Conservation (phyloP, 768 basidiomycete species). For the Suillus sp. region DNA sequence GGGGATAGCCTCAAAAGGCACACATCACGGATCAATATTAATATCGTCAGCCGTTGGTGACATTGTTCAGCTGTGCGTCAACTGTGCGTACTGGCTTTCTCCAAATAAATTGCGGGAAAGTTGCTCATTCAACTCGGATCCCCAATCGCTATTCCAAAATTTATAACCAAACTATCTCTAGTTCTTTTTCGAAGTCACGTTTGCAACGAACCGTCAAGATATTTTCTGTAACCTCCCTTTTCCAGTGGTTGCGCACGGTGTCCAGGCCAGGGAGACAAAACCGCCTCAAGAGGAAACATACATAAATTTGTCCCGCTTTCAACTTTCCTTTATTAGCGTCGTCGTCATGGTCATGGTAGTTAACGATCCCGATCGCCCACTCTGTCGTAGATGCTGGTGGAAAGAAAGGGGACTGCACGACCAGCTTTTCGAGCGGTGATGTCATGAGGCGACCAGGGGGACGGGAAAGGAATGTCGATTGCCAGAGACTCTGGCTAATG, state of each 20-base stretch:
- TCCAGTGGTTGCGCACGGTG: conserved; percentile 3
- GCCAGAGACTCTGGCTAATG: background rate
- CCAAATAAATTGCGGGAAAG: too few species aligned
- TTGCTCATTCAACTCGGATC: background rate
- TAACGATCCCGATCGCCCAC: conserved; percentile 13
- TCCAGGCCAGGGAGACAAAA: background rate
- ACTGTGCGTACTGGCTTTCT: too few species aligned
- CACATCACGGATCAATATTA: too few species aligned
- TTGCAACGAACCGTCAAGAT: conserved; percentile 1
- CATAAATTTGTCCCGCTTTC: background rate
- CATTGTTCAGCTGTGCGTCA: too few species aligned
- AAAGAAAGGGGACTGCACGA: conserved; percentile 4
- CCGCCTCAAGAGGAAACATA: conserved; percentile 10
- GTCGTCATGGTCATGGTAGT: conserved; percentile 2
- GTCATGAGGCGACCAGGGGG: background rate
- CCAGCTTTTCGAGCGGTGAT: background rate
- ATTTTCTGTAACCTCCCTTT: background rate
- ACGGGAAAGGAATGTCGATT: conserved; percentile 7
- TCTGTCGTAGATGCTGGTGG: conserved; percentile 6
- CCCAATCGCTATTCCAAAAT: background rate
- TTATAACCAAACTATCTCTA: conserved; percentile 7
- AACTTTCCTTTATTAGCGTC: conserved; percentile 2
- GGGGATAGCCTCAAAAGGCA: too few species aligned
- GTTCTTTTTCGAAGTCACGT: background rate
- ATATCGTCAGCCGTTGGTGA: too few species aligned